Percentiles rank a stretch among this genome's conserved stretches.
These are phyloP conservation scores for Didymella arachidicola DNA, from an alignment of 2,329 filamentous ascomycete genomes.

Conservation along the genomic window DNA sequence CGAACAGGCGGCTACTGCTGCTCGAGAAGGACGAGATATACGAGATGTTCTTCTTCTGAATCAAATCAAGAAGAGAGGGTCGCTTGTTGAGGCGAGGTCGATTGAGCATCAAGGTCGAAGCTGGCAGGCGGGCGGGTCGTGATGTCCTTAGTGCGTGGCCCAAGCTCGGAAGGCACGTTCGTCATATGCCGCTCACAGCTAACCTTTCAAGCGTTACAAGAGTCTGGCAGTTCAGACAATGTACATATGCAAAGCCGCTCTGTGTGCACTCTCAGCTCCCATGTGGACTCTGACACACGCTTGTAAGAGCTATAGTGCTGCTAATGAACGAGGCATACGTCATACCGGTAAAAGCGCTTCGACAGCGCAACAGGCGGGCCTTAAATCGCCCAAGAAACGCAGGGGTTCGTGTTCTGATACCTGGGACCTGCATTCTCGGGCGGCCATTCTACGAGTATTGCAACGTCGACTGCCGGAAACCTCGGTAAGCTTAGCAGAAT, in stretches of 20 bases:
- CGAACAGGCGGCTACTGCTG: slow-evolving; percentile 28
- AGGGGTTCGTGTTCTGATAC: neutral
- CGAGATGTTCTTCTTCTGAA: slow-evolving; percentile 60
- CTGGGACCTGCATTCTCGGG: neutral
- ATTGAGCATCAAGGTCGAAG: slow-evolving; percentile 58
- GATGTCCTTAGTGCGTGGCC: slow-evolving; percentile 16
- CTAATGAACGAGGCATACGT: slow-evolving; percentile 23
- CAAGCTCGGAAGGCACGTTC: slow-evolving; percentile 13
- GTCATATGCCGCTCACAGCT: slow-evolving; percentile 19
- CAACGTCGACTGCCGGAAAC: too few relatives aligned
- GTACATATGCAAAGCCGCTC: neutral
- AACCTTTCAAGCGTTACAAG: neutral
- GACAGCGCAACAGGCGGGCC: slow-evolving; percentile 10
- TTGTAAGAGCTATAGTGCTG: slow-evolving; percentile 15
- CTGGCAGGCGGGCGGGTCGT: slow-evolving; percentile 26
- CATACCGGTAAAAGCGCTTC: slow-evolving; percentile 18
- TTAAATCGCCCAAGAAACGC: neutral
- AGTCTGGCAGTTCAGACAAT: neutral
- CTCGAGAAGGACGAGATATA: slow-evolving; percentile 51
- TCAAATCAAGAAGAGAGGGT: slow-evolving; percentile 69
- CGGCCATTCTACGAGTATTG: slow-evolving; percentile 3
- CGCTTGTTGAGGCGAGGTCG: slow-evolving; percentile 66
- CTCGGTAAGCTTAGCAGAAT: too few relatives aligned
- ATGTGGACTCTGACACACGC: slow-evolving; percentile 15
- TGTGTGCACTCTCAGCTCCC: neutral